Conservation (phyloP, 441 rosid genomes). For the Populus tomentosa region DNA sequence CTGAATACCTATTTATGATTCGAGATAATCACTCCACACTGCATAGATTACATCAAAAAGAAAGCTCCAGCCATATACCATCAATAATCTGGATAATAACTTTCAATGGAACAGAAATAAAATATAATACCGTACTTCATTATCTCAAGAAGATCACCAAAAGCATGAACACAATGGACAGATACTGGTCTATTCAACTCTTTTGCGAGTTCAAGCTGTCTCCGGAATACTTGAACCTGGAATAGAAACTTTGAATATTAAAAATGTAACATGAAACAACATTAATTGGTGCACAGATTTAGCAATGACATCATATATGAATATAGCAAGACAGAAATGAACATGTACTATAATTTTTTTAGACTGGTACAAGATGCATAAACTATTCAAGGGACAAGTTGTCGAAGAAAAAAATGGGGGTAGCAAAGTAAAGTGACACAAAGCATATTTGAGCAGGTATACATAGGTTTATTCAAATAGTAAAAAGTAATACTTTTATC, state of each 20-base stretch:
- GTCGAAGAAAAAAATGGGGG: too few relatives aligned
- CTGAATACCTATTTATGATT: not conserved
- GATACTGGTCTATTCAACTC: slow-evolving; percentile 72
- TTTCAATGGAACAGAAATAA: not conserved
- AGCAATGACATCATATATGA: not conserved
- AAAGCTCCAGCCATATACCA: not conserved
- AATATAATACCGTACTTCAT: slow-evolving; percentile 45
- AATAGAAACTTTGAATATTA: slow-evolving; percentile 6
- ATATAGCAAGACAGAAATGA: not conserved
- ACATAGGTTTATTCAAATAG: not conserved
- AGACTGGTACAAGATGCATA: not conserved
- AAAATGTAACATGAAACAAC: not conserved
- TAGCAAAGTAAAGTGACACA: too few relatives aligned
- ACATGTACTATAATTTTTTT: not conserved
- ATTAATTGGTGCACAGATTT: not conserved
- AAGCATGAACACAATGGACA: slow-evolving; percentile 84
- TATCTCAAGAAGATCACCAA: slow-evolving; percentile 69
- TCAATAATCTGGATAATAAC: not conserved
- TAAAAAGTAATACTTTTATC: not conserved
- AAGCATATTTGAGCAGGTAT: too few relatives aligned
- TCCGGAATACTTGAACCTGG: slow-evolving; percentile 64
- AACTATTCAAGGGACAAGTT: not conserved
- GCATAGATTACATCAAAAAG: not conserved
- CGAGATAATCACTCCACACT: not conserved
- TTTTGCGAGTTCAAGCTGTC: slow-evolving; percentile 85